Base-by-base conservation (phyloP, 2,329 filamentous ascomycete genomes). In the Capronia coronata region DNA sequence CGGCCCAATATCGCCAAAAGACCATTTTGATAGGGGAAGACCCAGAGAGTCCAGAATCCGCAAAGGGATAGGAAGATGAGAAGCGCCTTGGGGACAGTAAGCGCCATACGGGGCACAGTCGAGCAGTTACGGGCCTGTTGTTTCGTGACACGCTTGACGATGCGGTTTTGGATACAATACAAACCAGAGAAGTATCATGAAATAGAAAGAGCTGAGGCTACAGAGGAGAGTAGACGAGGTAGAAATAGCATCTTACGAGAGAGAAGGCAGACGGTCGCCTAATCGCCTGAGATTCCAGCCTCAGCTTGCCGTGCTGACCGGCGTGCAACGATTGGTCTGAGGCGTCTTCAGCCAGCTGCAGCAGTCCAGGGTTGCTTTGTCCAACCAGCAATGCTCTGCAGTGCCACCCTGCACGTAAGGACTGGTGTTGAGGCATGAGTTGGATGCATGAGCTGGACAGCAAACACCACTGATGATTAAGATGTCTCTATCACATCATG, bases 21-120 rank as follows among this genome's bases (percentile, higher is more conserved):
- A 8, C 59, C 60, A 58, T 64, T 64, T 14, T 57, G 48, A 11
- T 58, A 55, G 21, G 59, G 59, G 42, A 61, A 59, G 13, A 48
- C 56, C 52, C 61, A 55, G 4, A 64, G 57, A 11, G 55, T 57
- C 55, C 55, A 62, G 30, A 60, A 58, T 11, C 56, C 59, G n/a
- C 47, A 47, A 13, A 56, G 14, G 35, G 54, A 53, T 18, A 56
- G 32, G 22, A 48, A 27, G 34, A 56, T 48, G n/a, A 56, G 48
- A 3, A 53, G 21, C 11, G 44, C 41, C 23, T 51, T 54, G 9
- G 49, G 30, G 4, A 34, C 11, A 13, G 43, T 37, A 27, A 51
- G 48, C 35, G 51, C 54, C 54, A 54, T 54, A 6, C 25, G 7
- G 34, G 11, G 3, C 34, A 19, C 18, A 3, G 13, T 32, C n/a